Evolutionary conservation across 2,329 filamentous ascomycete genomes (phyloP), one percentile per base, ranked within the genome.

Genomic region (Cladorrhinum sp.): DNA sequence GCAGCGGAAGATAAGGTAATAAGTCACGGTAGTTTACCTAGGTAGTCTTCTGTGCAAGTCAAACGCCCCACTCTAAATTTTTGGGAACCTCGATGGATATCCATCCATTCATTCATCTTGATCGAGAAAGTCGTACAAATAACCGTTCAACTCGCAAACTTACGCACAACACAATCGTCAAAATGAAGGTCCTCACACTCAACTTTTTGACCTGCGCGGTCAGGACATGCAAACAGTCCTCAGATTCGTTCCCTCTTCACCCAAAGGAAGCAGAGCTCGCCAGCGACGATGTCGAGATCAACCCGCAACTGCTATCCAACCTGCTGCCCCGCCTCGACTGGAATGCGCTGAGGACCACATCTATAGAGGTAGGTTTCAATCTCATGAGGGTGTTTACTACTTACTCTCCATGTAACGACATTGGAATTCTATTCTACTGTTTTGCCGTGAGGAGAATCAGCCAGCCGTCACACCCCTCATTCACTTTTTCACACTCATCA

Each of bases 171-270:
- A 46, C 4, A 39, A 53, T 21, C 62, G 2, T 30, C 62, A 74
- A 68, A 63, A 99, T 99, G 95, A 98, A 98, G 77, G 81, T 98
- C 65, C 86, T 98, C 57, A 97, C 92, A 63, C 88, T 96, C 71
- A 98, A 98, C 78, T 99, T 99, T 77, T 81, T 98, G 66, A 95
- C 92, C 70, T 99, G 95, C 81, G 94, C 95, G 64, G 90, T 96
- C 73, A 98, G 97, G 82, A 82, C 90, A 60, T 99, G 95, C 88
- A 96, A 96, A 78, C 84, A 86, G 60, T 87, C 88, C 30, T 81
- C 88, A 5, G 79, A 84, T 57, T 91, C 92, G 23, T 98, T 96
- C 72, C 95, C 95, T 2, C 83, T 99, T 16, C 95, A 98, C 75
- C 94, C 95, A 59, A 89, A 89, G 70, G 92, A 98, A 70, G 93